These are phyloP conservation scores for Staphylotrichum longicolle DNA, from an alignment of 495 filamentous ascomycete species.

Conservation along the genomic window DNA sequence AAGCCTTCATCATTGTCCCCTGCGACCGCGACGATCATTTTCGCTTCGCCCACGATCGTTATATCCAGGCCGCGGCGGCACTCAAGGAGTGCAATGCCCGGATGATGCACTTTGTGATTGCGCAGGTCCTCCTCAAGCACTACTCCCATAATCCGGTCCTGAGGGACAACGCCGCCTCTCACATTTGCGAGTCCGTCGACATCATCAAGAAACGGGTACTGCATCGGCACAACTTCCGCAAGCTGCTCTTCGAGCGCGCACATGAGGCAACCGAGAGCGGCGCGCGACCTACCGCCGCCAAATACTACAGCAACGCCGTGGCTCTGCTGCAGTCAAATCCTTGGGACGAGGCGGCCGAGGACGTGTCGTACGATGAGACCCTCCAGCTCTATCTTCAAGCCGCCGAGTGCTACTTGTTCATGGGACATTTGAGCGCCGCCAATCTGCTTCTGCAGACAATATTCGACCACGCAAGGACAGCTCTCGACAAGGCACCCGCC, in stretches of 20 bases:
- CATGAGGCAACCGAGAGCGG: conserved; percentile 74
- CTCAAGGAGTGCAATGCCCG: conserved; percentile 66
- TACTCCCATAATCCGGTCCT: conserved; percentile 53
- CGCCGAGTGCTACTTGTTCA: conserved; percentile 78
- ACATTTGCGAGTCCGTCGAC: conserved; percentile 69
- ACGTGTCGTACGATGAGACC: conserved; percentile 83
- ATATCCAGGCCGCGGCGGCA: conserved; percentile 68
- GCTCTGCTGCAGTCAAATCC: conserved; percentile 73
- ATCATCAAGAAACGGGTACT: conserved; percentile 65
- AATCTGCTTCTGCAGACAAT: conserved; percentile 61
- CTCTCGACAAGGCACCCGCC: conserved; percentile 72
- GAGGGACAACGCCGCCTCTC: conserved; percentile 68
- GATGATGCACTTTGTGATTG: conserved; percentile 87
- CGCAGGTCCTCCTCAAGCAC: conserved; percentile 72
- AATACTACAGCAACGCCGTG: conserved; percentile 73
- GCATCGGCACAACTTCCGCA: conserved; percentile 62
- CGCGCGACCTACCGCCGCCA: conserved; percentile 71
- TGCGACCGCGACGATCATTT: conserved; percentile 72
- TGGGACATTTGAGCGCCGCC: conserved; percentile 63
- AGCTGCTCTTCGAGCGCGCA: conserved; percentile 72
- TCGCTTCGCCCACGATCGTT: conserved; percentile 80
- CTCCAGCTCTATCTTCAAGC: conserved; percentile 68
- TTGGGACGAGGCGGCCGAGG: conserved; percentile 67
- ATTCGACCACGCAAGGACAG: conserved; percentile 61
- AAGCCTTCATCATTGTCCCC: conserved; percentile 71